Evolutionary conservation across 306 rosid species (phyloP).

Genomic region (Citrullus amarus): DNA sequence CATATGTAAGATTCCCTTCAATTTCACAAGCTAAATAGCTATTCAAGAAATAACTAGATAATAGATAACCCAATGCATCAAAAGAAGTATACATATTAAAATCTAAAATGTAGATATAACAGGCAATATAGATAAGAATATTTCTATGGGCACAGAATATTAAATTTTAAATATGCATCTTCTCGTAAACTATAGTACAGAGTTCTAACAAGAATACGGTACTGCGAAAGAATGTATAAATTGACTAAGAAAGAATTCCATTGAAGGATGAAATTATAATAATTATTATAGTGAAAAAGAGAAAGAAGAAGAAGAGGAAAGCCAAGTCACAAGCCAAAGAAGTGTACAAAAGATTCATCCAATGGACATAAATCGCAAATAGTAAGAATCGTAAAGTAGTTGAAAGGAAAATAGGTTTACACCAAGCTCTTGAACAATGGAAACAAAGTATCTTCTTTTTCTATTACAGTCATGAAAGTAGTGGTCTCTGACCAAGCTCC

Average conservation of each 20-base stretch:
- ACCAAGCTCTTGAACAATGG: neutral
- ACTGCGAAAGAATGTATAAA: neutral
- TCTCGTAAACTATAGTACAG: neutral
- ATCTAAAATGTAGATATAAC: neutral
- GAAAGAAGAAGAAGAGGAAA: too few species aligned
- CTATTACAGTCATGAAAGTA: neutral
- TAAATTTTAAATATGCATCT: neutral
- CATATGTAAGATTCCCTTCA: neutral
- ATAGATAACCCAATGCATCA: neutral
- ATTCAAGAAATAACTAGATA: neutral
- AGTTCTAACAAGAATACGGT: neutral
- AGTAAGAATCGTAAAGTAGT: neutral
- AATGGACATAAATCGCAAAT: neutral
- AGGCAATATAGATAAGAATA: neutral
- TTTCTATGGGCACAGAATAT: neutral
- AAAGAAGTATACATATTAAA: neutral
- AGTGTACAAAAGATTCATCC: neutral
- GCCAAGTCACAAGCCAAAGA: neutral
- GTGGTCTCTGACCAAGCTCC: neutral
- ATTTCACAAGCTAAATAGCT: neutral
- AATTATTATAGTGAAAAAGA: neutral
- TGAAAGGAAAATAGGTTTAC: neutral
- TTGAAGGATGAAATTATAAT: neutral
- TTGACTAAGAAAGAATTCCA: neutral
- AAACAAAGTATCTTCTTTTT: neutral